A percentile compares a stretch with the other conserved stretches of the same genome.
Evolutionary conservation across 495 filamentous ascomycete species (phyloP).

Genomic region (Massariosphaeria phaeospora): DNA sequence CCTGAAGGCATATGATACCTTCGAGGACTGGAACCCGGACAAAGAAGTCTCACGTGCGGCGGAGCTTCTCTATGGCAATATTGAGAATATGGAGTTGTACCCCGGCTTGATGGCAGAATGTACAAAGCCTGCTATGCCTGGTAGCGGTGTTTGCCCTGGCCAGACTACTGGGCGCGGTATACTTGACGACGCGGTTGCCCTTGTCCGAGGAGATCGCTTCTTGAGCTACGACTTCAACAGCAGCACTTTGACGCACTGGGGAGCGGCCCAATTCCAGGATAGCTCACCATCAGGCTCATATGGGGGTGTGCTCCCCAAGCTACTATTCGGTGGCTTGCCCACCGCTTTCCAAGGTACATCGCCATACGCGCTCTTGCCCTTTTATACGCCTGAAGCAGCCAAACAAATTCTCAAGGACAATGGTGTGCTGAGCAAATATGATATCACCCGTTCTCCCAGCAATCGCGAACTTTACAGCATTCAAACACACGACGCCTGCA

Average conservation of each 20-base stretch:
- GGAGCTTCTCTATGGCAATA: conserved; percentile 36
- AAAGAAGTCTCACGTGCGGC: conserved; percentile 32
- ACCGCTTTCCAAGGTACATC: conserved; percentile 36
- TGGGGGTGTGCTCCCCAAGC: conserved; percentile 37
- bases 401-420: conserved; percentile 55
- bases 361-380: conserved; percentile 41
- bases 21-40: conserved; percentile 33
- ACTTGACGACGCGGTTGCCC: conserved; percentile 35
- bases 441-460: conserved; percentile 35
- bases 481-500: conserved; percentile 42
- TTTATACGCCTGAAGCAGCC: conserved; percentile 42
- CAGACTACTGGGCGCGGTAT: conserved; percentile 38
- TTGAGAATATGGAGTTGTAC: conserved; percentile 37
- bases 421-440: conserved; percentile 40
- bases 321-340: conserved; percentile 32
- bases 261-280: conserved; percentile 33
- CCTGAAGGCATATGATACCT: conserved; percentile 33
- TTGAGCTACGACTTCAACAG: conserved; percentile 38
- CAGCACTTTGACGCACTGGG: conserved; percentile 38
- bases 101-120: conserved; percentile 36
- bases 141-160: conserved; percentile 36
- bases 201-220: conserved; percentile 37
- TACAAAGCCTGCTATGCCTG: conserved; percentile 36
- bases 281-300: conserved; percentile 33
- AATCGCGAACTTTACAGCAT: conserved; percentile 36